Evolutionary conservation across 2,329 filamentous ascomycete species (phyloP).

Genomic region (Chaetomium strumarium): DNA sequence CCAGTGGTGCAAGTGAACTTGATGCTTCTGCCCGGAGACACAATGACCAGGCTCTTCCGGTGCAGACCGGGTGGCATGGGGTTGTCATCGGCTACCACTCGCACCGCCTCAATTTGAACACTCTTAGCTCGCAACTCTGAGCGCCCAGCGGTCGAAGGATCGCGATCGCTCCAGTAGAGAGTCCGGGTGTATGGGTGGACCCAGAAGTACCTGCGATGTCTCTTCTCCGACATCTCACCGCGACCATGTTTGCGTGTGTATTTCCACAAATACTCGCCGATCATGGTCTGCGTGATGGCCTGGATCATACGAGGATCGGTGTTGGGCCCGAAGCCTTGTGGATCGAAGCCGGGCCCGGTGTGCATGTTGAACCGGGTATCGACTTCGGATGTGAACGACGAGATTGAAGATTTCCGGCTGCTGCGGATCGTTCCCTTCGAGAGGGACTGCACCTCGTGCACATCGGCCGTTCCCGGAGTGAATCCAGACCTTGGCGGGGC

Average conservation of each 20-base stretch:
- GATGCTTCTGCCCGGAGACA: slow-evolving; percentile 81
- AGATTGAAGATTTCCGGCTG: slow-evolving; percentile 75
- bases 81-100: slow-evolving; percentile 90
- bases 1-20: slow-evolving; percentile 94
- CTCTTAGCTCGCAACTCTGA: slow-evolving; percentile 77
- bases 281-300: slow-evolving; percentile 99
- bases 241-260: slow-evolving; percentile 95
- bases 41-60: slow-evolving; percentile 84
- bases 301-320: slow-evolving; percentile 98
- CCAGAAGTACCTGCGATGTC: slow-evolving; percentile 97
- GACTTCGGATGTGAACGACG: slow-evolving; percentile 91
- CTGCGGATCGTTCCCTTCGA: slow-evolving; percentile 37
- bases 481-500: slow-evolving; percentile 38
- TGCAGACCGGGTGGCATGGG: slow-evolving; percentile 91
- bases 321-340: slow-evolving; percentile 57
- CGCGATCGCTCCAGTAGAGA: slow-evolving; percentile 90
- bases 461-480: slow-evolving; percentile 41
- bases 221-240: slow-evolving; percentile 78
- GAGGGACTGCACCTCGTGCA: slow-evolving; percentile 47
- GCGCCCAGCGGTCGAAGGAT: slow-evolving; percentile 74
- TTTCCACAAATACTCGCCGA: slow-evolving; percentile 98
- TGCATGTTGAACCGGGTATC: slow-evolving; percentile 84
- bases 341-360: slow-evolving; percentile 47
- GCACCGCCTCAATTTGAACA: slow-evolving; percentile 85
- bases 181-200: slow-evolving; percentile 96